Base-by-base conservation (phyloP, 495 filamentous ascomycete species). In the Podospora anserina region DNA sequence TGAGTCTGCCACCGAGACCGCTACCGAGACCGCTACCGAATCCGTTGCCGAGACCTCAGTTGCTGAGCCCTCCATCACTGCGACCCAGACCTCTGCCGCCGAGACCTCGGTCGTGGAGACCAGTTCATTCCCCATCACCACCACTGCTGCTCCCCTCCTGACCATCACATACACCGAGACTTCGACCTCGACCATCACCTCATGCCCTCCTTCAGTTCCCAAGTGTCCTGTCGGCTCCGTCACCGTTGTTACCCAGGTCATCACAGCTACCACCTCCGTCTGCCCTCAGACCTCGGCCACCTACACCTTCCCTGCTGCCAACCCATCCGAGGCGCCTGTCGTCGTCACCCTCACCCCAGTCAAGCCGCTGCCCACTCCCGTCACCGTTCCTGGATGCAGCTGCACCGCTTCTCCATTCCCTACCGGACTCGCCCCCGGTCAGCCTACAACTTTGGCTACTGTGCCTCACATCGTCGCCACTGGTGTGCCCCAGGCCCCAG, bases 181-280 rank as follows among this genome's bases (percentile, higher is more conserved):
- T 68, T 75, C 81, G 61, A 81, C 82, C 61, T 82, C 83, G 69
- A 87, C 86, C 79, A 79, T 89, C 80, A 88, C 83, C 75, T 87
- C 84, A 20, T 89, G 87, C 80, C 79, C 77, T 72, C 80, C 86
- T 55, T 80, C 77, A 56, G 85, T 88, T 66, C 85, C 84, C 70
- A 74, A 86, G 83, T 87, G 86, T 81, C 84, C 83, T 23, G 69
- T 49, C 73, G 76, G 39, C 61, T 62, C 62, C 69, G 75, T 58
- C 26, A 75, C 73, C 27, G 71, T 78, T 56, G 76, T 75, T 19
- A 77, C 73, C 30, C 63, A 75, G 18, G 57, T 77, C 27, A 67
- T 71, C 70, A 67, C 77, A 32, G 68, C 68, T 44, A 77, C 74
- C 0, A 71, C 70, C 0, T 62, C 70, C 11, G n/a, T 69, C 54